phyloP scores from a whole-genome alignment of 352 stramenopile genomes.

The Globisporangium uncinulatum region DNA sequence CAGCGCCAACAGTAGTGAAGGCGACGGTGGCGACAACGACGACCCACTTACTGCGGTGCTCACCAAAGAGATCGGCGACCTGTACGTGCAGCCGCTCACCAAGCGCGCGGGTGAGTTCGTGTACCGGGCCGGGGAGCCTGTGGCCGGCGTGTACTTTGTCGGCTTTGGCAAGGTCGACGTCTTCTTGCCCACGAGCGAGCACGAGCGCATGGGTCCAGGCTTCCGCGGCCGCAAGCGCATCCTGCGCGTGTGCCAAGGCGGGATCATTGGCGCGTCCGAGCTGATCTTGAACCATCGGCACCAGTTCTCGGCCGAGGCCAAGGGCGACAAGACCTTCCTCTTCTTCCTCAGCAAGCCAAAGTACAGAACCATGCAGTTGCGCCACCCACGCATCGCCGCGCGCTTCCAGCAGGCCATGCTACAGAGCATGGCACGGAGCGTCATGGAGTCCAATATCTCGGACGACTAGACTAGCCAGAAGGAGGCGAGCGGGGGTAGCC shows the following conservation, averaged over 20 bases:
- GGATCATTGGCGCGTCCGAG: slow-evolving; percentile 72
- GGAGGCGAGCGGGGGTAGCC: too few species aligned
- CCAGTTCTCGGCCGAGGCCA: slow-evolving; percentile 74
- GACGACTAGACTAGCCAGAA: slow-evolving; percentile 42
- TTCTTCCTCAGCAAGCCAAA: slow-evolving; percentile 79
- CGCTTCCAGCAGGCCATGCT: slow-evolving; percentile 85
- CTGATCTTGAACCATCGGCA: slow-evolving; percentile 78
- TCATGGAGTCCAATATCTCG: slow-evolving; percentile 80
- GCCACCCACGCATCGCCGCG: slow-evolving; percentile 57
- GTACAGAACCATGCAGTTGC: slow-evolving; percentile 61
- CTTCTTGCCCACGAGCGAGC: slow-evolving; percentile 73
- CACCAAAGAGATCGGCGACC: slow-evolving; percentile 54
- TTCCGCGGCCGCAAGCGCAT: slow-evolving; percentile 79
- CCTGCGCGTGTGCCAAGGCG: slow-evolving; percentile 72
- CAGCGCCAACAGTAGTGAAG: too few species aligned
- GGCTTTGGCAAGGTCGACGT: slow-evolving; percentile 83
- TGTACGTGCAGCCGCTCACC: slow-evolving; percentile 57
- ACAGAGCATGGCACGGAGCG: slow-evolving; percentile 76
- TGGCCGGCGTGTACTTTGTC: slow-evolving; percentile 77
- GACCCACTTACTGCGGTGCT: slow-evolving; percentile 21
- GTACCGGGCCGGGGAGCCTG: slow-evolving; percentile 54
- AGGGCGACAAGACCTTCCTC: slow-evolving; percentile 50
- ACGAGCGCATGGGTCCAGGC: slow-evolving; percentile 73
- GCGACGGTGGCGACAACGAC: slow-evolving; percentile 7
- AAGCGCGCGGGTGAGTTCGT: slow-evolving; percentile 63